Conservation (phyloP, 2,329 filamentous ascomycete genomes). For the Pleoardoris graminearum region DNA sequence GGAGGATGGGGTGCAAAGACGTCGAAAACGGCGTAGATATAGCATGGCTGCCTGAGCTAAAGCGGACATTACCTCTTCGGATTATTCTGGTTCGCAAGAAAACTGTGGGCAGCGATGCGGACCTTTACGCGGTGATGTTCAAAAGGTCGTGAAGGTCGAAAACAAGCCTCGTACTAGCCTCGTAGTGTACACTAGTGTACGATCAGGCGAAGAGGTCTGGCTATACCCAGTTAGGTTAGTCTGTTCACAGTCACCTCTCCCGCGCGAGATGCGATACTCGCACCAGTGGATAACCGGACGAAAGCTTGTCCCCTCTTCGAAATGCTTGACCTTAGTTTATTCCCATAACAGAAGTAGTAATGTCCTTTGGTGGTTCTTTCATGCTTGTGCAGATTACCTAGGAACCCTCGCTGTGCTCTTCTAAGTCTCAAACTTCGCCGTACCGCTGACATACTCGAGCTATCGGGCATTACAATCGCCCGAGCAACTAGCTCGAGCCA, state of each 20-base stretch:
- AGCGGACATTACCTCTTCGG: slow-evolving; percentile 1
- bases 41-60: background rate
- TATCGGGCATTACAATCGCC: slow-evolving; percentile 1
- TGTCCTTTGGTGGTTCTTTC: too few relatives aligned
- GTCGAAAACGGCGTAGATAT: background rate
- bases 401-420: too few relatives aligned
- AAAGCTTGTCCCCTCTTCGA: background rate
- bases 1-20: background rate
- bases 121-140: background rate
- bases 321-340: background rate
- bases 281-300: too few relatives aligned
- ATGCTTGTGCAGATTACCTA: too few relatives aligned
- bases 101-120: background rate
- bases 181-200: too few relatives aligned
- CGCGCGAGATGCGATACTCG: background rate
- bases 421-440: too few relatives aligned
- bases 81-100: background rate
- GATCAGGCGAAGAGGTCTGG: background rate
- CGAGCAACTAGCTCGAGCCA: background rate
- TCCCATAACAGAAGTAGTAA: too few relatives aligned
- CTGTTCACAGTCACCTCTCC: background rate
- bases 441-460: too few relatives aligned
- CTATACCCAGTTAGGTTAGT: background rate
- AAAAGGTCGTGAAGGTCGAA: too few relatives aligned
- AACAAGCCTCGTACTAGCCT: too few relatives aligned